Conservation (phyloP, 2,329 filamentous ascomycete genomes). For the Xylariales sp. region DNA sequence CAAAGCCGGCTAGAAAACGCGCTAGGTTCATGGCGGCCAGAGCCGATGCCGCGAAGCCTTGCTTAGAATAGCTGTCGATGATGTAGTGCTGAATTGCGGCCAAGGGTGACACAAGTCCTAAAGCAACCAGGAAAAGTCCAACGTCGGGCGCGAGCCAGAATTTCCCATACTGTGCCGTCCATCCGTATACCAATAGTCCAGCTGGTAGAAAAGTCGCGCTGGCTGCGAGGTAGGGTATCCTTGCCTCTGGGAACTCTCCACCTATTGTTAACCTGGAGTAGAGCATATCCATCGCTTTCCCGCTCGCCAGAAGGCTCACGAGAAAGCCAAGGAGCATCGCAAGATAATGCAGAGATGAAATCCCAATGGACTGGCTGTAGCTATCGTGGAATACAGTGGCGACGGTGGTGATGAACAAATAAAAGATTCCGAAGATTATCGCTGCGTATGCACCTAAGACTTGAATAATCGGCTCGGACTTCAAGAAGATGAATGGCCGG, state of each 20-base stretch:
- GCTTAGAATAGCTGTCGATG: constrained; percentile 40
- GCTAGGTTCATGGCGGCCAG: constrained; percentile 39
- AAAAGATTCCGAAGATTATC: no score
- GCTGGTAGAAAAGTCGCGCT: constrained; percentile 34
- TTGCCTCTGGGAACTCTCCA: constrained; percentile 34
- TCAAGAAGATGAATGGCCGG: constrained; percentile 46
- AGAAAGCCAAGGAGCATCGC: constrained; percentile 46
- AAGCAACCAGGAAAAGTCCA: constrained; percentile 32
- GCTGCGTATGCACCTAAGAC: no score
- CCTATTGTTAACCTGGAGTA: constrained; percentile 35
- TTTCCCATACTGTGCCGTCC: constrained; percentile 35
- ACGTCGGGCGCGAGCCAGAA: constrained; percentile 43
- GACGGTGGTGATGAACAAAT: no score
- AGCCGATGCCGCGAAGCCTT: constrained; percentile 42
- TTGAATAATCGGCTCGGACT: constrained; percentile 48
- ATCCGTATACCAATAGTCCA: constrained; percentile 42
- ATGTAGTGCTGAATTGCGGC: constrained; percentile 42
- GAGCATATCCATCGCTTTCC: constrained; percentile 31
- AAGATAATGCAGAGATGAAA: constrained; percentile 50
- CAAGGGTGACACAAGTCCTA: constrained; percentile 35
- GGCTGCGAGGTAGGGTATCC: constrained; percentile 36
- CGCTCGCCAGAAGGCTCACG: constrained; percentile 38
- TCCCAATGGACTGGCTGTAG: no score
- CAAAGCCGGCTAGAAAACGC: constrained; percentile 44
- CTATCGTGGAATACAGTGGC: no score